Evolutionary conservation across 192 early-diverging fungal genomes (phyloP), one percentile per base, ranked within the genome.

Genomic region (Neocallimastix lanati): DNA sequence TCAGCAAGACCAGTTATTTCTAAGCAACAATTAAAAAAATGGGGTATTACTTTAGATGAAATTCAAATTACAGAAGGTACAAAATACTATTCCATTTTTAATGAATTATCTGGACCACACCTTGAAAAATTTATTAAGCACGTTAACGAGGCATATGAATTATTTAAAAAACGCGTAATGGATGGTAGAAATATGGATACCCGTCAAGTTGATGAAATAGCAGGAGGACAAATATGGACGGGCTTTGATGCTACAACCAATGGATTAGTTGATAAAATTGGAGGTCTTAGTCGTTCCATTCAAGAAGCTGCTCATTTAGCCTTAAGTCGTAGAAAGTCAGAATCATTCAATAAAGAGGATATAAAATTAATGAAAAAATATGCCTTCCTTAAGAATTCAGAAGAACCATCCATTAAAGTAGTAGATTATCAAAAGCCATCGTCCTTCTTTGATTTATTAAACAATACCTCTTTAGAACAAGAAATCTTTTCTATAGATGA

Each of bases 201-300:
- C 28, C 90, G 89, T 77, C 79, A 88, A 30, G 86, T 89, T 0
- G 88, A 90, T 79, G 37, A 78, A 14, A 83, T 92, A 29, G 91
- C 91, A 2, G 87, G 88, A 11, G 92, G 92, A 16, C 86, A 86
- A 29, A 85, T 93, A 29, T 92, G 86, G 82, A 91, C 85, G 14
- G 92, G 92, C 14, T 79, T 76, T 21, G 85, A 92, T 77, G 92
- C 92, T 14, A 77, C 82, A 30, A 82, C 82, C 18, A 84, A 84
- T 77, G 90, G 90, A 0, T 85, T 93, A 36, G 87, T 92, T 4
- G 92, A 93, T 78, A 84, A 90, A 58, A 33, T 91, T 36, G 92
- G 92, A 29, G 84, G 88, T 28, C 80, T 87, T 36, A 16, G 18
- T 21, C 40, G 40, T 50, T 5, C 40, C 21, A 21, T 50, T 50